phyloP scores from a whole-genome alignment of 2,329 filamentous ascomycete genomes.

The Trichocomaceae sp. region DNA sequence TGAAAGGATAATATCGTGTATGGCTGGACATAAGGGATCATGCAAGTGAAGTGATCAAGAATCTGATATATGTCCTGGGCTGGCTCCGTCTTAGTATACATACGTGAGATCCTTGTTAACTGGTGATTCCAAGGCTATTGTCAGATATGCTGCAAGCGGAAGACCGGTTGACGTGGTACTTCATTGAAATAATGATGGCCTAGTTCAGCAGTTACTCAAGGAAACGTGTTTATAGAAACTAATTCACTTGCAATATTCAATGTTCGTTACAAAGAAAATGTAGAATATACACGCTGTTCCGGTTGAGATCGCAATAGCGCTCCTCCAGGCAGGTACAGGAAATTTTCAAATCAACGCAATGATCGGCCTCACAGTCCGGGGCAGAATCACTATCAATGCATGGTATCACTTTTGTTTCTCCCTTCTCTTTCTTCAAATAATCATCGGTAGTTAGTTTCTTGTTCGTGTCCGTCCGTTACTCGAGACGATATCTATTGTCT shows the following conservation, averaged over 20 bases:
- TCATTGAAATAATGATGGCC: no score
- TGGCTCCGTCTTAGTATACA: no score
- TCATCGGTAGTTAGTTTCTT: not conserved
- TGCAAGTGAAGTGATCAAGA: no score
- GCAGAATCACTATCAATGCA: constrained; percentile 12
- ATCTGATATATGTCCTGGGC: no score
- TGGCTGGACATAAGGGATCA: no score
- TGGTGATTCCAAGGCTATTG: no score
- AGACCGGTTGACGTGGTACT: no score
- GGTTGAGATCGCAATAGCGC: constrained; percentile 6
- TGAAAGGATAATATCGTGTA: no score
- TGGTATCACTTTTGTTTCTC: constrained; percentile 10
- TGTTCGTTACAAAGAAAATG: constrained; percentile 12
- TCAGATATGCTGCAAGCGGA: no score
- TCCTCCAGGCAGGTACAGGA: constrained; percentile 10
- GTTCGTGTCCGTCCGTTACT: not conserved
- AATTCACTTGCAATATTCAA: constrained; percentile 5
- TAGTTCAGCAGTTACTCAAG: no score
- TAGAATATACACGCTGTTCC: constrained; percentile 15
- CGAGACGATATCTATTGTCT: not conserved
- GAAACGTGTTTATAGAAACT: no score
- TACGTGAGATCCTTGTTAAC: no score
- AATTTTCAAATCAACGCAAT: constrained; percentile 10
- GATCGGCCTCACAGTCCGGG: not conserved
- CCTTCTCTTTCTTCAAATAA: not conserved